A percentile compares a stretch with the other conserved stretches of the same genome.
phyloP scores from a whole-genome alignment of 1,139 yeast genomes.

The Sugiyamaella sp. region DNA sequence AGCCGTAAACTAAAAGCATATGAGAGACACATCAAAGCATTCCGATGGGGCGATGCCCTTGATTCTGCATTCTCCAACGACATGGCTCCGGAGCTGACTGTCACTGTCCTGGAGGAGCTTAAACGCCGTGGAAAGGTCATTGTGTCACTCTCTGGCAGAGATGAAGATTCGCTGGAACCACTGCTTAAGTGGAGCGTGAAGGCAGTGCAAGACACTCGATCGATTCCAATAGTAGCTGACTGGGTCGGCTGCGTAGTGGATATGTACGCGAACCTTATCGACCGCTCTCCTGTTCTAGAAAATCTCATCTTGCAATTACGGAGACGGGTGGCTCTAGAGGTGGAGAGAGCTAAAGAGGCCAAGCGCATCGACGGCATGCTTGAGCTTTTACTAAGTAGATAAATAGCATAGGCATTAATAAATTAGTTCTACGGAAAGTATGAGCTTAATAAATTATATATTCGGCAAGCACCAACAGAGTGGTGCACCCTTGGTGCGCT shows the following conservation, averaged over 20 bases:
- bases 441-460: too few species aligned
- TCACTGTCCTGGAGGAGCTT: conserved; percentile 81
- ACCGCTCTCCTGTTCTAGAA: conserved; percentile 76
- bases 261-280: conserved; percentile 72
- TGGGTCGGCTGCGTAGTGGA: conserved; percentile 82
- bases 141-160: conserved; percentile 76
- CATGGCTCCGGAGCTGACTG: conserved; percentile 73
- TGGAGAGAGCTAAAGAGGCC: conserved; percentile 82
- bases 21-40: conserved; percentile 81
- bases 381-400: conserved; percentile 58
- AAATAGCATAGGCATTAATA: conserved; percentile 4
- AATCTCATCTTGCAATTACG: conserved; percentile 65
- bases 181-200: conserved; percentile 79
- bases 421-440: too few species aligned
- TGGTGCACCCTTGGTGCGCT: too few species aligned
- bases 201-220: conserved; percentile 75
- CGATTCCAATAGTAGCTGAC: conserved; percentile 75
- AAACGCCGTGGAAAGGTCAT: conserved; percentile 86
- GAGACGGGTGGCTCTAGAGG: conserved; percentile 62
- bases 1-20: conserved; percentile 71
- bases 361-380: conserved; percentile 92
- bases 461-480: too few species aligned
- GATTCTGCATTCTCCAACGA: conserved; percentile 84
- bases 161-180: conserved; percentile 84
- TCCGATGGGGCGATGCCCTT: conserved; percentile 90